A percentile compares a stretch with the other conserved stretches of the same genome.
phyloP scores from a whole-genome alignment of 495 filamentous ascomycete species.

The Aspergillus wentii region DNA sequence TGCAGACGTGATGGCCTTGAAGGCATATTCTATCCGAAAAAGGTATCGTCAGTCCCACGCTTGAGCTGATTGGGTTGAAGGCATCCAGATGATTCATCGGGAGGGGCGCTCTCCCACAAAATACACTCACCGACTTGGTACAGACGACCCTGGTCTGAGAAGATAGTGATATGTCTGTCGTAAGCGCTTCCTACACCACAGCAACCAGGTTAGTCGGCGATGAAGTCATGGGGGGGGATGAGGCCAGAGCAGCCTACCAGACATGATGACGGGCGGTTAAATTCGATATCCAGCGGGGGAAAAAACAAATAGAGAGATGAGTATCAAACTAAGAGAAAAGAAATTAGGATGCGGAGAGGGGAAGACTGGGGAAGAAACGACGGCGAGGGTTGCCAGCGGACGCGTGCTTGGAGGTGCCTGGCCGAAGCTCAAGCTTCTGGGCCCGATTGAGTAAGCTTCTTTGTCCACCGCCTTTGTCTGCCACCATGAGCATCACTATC shows the following conservation, averaged over 20 bases:
- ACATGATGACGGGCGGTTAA: slow-evolving; percentile 31
- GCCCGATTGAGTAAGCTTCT: slow-evolving; percentile 20
- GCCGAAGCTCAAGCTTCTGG: slow-evolving; percentile 38
- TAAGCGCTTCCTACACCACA: slow-evolving; percentile 80
- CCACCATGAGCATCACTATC: slow-evolving; percentile 1
- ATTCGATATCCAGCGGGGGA: slow-evolving; percentile 9
- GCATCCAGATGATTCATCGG: no score
- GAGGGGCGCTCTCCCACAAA: no score
- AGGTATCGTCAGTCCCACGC: slow-evolving; percentile 16
- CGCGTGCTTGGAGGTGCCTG: slow-evolving; percentile 43
- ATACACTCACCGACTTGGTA: slow-evolving; percentile 94
- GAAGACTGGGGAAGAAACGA: slow-evolving; percentile 14
- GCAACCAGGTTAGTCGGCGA: slow-evolving; percentile 26
- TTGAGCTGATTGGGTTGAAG: slow-evolving; percentile 14
- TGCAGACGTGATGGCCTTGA: slow-evolving; percentile 98
- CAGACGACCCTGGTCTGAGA: slow-evolving; percentile 94
- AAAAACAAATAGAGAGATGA: slow-evolving; percentile 1
- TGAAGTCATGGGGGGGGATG: slow-evolving; percentile 34
- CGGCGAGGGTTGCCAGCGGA: slow-evolving; percentile 26
- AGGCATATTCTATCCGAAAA: slow-evolving; percentile 82
- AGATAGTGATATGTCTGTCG: slow-evolving; percentile 99
- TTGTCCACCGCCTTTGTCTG: slow-evolving; percentile 23
- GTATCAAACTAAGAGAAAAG: slow-evolving; percentile 5
- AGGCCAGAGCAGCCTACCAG: slow-evolving; percentile 25
- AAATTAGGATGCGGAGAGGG: slow-evolving; percentile 10